Evolutionary conservation across 495 filamentous ascomycete genomes (phyloP).

Genomic region (Aspergillus taichungensis): DNA sequence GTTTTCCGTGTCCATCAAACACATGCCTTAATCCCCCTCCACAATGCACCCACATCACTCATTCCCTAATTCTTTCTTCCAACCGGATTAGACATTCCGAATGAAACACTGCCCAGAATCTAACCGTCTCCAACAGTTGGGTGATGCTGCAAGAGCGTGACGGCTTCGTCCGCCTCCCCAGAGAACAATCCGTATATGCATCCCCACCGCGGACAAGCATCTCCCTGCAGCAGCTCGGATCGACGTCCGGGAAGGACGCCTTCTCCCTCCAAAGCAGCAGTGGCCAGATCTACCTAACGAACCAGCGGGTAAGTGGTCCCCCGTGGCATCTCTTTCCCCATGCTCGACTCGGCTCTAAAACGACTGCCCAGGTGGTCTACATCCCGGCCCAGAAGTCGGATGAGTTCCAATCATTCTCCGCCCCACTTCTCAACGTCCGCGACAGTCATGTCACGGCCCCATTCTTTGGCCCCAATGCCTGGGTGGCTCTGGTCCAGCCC

Average conservation of each 20-base stretch:
- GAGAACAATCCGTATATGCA: conserved; percentile 59
- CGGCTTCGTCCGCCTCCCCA: conserved; percentile 60
- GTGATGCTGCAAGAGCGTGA: conserved; percentile 64
- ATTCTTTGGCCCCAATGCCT: conserved; percentile 94
- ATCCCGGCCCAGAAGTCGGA: conserved; percentile 63
- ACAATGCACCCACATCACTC: too few relatives aligned
- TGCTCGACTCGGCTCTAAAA: not conserved
- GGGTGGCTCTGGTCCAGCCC: conserved; percentile 71
- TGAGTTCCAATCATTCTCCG: conserved; percentile 77
- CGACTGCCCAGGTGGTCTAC: conserved; percentile 63
- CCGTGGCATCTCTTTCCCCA: too few relatives aligned
- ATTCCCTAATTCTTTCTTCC: too few relatives aligned
- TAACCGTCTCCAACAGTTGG: conserved; percentile 44
- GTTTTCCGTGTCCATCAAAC: too few relatives aligned
- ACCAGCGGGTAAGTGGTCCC: conserved; percentile 57
- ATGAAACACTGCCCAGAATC: not conserved
- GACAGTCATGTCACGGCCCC: conserved; percentile 88
- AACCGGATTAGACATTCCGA: too few relatives aligned
- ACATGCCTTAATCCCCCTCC: too few relatives aligned
- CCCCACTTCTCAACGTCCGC: conserved; percentile 73
- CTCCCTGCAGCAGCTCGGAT: conserved; percentile 50
- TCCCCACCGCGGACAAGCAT: conserved; percentile 65
- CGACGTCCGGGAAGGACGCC: conserved; percentile 46
- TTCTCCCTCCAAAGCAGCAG: conserved; percentile 50
- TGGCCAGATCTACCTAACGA: conserved; percentile 73